Percentiles rank a stretch among this genome's conserved stretches.
Conservation (phyloP, 2,329 filamentous ascomycete species). For the Zasmidium citrigriseum region DNA sequence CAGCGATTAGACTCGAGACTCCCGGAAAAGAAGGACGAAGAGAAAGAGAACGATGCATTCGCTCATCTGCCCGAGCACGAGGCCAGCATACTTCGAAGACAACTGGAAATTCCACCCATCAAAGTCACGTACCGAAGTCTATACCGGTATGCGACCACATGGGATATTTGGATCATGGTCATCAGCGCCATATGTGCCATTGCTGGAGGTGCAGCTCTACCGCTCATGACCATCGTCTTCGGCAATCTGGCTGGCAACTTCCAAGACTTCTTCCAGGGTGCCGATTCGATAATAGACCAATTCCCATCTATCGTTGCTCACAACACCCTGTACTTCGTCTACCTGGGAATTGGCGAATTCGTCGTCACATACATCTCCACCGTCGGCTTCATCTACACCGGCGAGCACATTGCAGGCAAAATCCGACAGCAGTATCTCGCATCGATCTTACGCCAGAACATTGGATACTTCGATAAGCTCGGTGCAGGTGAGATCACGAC, state of each 20-base stretch:
- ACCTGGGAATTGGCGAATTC: slow-evolving; percentile 80
- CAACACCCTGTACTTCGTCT: slow-evolving; percentile 80
- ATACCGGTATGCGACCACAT: slow-evolving; percentile 48
- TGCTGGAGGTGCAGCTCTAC: slow-evolving; percentile 37
- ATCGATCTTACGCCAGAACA: slow-evolving; percentile 83
- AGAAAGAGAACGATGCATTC: slow-evolving; percentile 33
- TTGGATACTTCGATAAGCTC: slow-evolving; percentile 89
- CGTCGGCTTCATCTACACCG: slow-evolving; percentile 77
- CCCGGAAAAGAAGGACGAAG: slow-evolving; percentile 24
- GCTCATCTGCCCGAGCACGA: slow-evolving; percentile 42
- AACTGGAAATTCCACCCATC: slow-evolving; percentile 44
- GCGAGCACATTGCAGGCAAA: slow-evolving; percentile 49
- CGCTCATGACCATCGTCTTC: slow-evolving; percentile 61
- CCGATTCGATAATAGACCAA: slow-evolving; percentile 46
- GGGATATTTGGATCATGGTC: slow-evolving; percentile 43
- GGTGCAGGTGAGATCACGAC: slow-evolving; percentile 93
- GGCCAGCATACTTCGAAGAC: slow-evolving; percentile 37
- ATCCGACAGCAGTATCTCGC: slow-evolving; percentile 77
- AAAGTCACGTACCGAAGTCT: slow-evolving; percentile 44
- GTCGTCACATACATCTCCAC: slow-evolving; percentile 76
- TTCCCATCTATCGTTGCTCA: slow-evolving; percentile 64
- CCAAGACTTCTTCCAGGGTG: slow-evolving; percentile 57
- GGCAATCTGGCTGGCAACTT: slow-evolving; percentile 75
- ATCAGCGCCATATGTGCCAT: slow-evolving; percentile 40
- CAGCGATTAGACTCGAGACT: slow-evolving; percentile 27